Conservation (phyloP, 768 basidiomycete species). For the Termitomyces eurrhizus region DNA sequence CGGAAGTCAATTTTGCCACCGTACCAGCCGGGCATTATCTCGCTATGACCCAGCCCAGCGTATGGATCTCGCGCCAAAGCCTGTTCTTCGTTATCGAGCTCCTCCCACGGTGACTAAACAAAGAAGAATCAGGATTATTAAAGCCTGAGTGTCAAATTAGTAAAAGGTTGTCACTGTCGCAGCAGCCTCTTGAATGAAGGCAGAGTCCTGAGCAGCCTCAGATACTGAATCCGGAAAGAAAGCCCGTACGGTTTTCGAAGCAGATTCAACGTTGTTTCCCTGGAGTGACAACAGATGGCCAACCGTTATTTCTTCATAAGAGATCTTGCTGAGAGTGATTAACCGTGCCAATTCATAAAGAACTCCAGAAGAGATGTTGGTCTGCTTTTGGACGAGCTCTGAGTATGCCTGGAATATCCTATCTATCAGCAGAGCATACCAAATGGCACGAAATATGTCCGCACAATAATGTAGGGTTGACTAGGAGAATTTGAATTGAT, state of each 20-base stretch:
- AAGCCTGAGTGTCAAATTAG: background rate
- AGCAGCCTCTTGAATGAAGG: constrained; percentile 34
- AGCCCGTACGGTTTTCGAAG: constrained; percentile 20
- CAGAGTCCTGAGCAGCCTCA: constrained; percentile 12
- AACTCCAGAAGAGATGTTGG: constrained; percentile 33
- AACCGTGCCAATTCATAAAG: constrained; percentile 51
- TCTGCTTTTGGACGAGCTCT: constrained; percentile 7
- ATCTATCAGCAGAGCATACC: background rate
- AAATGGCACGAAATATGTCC: background rate
- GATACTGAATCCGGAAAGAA: constrained; percentile 8
- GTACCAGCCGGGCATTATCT: constrained; percentile 42
- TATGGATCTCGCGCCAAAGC: constrained; percentile 28
- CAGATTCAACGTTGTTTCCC: constrained; percentile 29
- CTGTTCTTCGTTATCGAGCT: constrained; percentile 54
- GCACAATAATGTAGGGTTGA: constrained; percentile 19
- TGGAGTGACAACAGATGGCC: constrained; percentile 21
- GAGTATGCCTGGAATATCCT: constrained; percentile 15
- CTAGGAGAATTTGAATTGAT: background rate
- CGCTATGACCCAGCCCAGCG: constrained; percentile 40
- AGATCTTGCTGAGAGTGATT: constrained; percentile 21
- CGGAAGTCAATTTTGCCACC: constrained; percentile 59
- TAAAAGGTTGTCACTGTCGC: constrained; percentile 23
- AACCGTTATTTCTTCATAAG: constrained; percentile 25
- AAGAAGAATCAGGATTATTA: background rate
- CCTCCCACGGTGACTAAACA: constrained; percentile 55